These are phyloP conservation scores for Acanthamoeba healyi DNA, from an alignment of 208 protist genomes.

Conservation along the genomic window DNA sequence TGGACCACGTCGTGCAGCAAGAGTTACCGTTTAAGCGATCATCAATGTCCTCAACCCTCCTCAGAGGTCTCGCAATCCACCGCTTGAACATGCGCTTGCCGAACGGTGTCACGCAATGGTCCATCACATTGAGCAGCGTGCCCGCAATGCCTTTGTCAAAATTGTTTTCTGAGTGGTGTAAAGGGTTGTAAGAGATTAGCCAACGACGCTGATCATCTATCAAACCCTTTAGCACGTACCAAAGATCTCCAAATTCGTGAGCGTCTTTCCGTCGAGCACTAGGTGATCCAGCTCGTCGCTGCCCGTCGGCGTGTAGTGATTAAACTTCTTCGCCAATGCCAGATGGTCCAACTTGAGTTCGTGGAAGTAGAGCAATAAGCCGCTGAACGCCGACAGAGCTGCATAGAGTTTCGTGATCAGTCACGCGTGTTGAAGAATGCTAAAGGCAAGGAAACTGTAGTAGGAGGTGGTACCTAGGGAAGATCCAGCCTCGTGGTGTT, in stretches of 20 bases:
- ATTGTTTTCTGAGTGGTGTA: conserved; percentile 81
- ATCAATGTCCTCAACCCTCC: conserved; percentile 60
- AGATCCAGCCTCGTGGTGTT: conserved; percentile 4
- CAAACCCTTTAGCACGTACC: conserved; percentile 24
- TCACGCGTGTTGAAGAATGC: neutral
- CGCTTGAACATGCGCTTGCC: conserved; percentile 83
- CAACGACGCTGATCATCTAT: neutral
- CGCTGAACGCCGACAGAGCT: conserved; percentile 79
- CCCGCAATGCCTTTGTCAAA: conserved; percentile 77
- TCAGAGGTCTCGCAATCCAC: conserved; percentile 84
- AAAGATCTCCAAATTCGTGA: conserved; percentile 86
- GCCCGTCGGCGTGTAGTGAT: conserved; percentile 4
- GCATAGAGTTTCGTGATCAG: no score
- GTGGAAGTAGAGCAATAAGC: conserved; percentile 77
- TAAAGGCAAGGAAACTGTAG: neutral
- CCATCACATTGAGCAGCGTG: conserved; percentile 84
- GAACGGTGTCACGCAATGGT: conserved; percentile 83
- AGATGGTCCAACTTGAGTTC: conserved; percentile 79
- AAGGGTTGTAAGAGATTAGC: neutral
- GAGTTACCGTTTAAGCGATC: conserved; percentile 75
- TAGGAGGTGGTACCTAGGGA: neutral
- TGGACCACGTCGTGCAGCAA: no score
- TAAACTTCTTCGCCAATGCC: neutral
- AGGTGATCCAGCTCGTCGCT: conserved; percentile 69
- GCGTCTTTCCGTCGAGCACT: conserved; percentile 83